Conservation (phyloP, 208 protist species). For the Leishmania arabica region DNA sequence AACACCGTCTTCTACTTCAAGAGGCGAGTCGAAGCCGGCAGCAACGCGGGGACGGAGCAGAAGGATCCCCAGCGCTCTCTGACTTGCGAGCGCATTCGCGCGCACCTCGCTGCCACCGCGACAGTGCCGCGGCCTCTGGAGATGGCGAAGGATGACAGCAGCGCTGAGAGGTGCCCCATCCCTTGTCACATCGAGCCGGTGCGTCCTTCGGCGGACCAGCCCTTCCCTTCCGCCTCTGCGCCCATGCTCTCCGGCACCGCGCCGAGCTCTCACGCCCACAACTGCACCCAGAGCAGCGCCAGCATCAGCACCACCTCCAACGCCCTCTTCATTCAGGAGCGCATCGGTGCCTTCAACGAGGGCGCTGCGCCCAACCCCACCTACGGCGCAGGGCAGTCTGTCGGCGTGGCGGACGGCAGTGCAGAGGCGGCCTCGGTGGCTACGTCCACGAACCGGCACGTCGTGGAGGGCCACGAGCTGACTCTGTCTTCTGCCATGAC, state of each 20-base stretch:
- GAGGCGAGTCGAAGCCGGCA: slow-evolving; percentile 1
- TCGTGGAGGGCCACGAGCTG: slow-evolving; percentile 9
- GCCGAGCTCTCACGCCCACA: not conserved
- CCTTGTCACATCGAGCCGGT: slow-evolving; percentile 11
- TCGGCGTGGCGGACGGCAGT: not conserved
- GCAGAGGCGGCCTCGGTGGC: not conserved
- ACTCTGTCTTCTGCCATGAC: slow-evolving; percentile 21
- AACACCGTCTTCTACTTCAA: slow-evolving; percentile 39
- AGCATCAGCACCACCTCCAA: slow-evolving; percentile 5
- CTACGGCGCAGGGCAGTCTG: not conserved
- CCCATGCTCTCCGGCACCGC: not conserved
- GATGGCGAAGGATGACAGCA: not conserved
- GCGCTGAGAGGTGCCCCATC: not conserved
- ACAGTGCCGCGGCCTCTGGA: not conserved
- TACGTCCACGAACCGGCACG: not conserved
- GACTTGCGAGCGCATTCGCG: slow-evolving; percentile 22
- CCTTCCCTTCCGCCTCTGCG: slow-evolving; percentile 1
- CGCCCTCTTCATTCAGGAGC: slow-evolving; percentile 11
- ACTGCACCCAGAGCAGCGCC: not conserved
- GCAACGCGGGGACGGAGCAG: not conserved
- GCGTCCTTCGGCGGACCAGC: slow-evolving; percentile 13
- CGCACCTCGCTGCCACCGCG: slow-evolving; percentile 16
- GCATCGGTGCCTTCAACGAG: slow-evolving; percentile 26
- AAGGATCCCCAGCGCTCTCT: not conserved
- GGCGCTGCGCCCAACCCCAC: slow-evolving; percentile 5